Evolutionary conservation across 768 basidiomycete genomes (phyloP).

Genomic region (Boletus pseudopeckii): DNA sequence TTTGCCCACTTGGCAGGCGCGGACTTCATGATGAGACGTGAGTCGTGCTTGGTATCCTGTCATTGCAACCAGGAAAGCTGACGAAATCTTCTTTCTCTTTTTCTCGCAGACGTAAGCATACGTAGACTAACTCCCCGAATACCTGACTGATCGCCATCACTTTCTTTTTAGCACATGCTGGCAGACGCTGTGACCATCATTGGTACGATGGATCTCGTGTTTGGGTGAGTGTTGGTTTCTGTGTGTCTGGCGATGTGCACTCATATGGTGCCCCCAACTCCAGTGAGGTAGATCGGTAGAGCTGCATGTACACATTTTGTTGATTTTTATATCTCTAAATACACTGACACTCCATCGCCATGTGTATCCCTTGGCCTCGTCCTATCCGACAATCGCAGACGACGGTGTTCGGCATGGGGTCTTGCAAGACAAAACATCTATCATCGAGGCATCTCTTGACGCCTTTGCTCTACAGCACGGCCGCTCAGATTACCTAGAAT

Average conservation of each 20-base stretch:
- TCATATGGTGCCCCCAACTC: not conserved
- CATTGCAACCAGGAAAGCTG: not conserved
- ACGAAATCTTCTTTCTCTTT: conserved; percentile 1
- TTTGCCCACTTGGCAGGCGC: conserved; percentile 94
- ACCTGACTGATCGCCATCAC: conserved; percentile 13
- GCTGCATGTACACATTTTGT: conserved; percentile 3
- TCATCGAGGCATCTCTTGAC: not conserved
- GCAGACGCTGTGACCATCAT: conserved; percentile 96
- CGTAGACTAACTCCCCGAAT: not conserved
- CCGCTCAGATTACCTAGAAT: no score
- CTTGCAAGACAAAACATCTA: not conserved
- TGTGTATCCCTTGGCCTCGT: not conserved
- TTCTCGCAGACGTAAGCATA: conserved; percentile 36
- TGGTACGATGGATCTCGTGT: conserved; percentile 98
- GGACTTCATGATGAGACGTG: conserved; percentile 97
- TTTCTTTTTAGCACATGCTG: conserved; percentile 70
- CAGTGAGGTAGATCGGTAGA: conserved; percentile 35
- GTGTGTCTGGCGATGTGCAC: not conserved
- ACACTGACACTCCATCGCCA: not conserved
- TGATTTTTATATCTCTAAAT: conserved; percentile 4
- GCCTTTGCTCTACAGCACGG: not conserved
- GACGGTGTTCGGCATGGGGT: not conserved
- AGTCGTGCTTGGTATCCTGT: conserved; percentile 28
- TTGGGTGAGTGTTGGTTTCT: conserved; percentile 62
- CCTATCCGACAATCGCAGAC: not conserved